Evolutionary conservation across 768 basidiomycete genomes (phyloP).

Genomic region (Ephemerocybe angulata): DNA sequence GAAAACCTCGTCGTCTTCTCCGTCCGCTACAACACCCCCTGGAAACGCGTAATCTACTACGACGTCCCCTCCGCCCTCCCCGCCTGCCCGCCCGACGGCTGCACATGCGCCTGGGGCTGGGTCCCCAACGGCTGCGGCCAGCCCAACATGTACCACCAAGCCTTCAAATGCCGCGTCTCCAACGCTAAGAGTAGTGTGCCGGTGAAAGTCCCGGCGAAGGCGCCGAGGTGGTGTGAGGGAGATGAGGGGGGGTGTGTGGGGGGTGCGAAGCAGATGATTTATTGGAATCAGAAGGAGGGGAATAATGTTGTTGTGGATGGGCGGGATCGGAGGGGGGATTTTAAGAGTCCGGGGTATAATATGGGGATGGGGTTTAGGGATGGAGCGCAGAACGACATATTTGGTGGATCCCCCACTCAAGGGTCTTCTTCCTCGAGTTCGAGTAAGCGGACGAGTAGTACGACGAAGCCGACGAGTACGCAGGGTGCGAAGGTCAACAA

Average conservation of each 20-base stretch:
- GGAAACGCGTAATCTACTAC: constrained; percentile 45
- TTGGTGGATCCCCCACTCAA: not conserved
- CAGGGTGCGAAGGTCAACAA: not conserved
- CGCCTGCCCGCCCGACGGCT: not conserved
- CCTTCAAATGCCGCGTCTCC: constrained; percentile 49
- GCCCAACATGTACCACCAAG: constrained; percentile 49
- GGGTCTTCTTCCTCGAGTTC: not conserved
- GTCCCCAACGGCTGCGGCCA: constrained; percentile 50
- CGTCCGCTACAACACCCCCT: constrained; percentile 50
- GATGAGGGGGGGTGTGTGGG: constrained; percentile 38
- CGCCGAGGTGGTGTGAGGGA: constrained; percentile 52
- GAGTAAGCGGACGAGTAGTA: no score
- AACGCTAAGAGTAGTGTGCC: constrained; percentile 36
- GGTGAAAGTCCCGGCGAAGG: constrained; percentile 35
- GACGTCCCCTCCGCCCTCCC: constrained; percentile 33
- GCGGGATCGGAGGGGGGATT: constrained; percentile 31
- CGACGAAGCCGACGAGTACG: not conserved
- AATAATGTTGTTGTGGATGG: constrained; percentile 47
- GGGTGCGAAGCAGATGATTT: constrained; percentile 55
- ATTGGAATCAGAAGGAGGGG: constrained; percentile 48
- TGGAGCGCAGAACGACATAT: constrained; percentile 29
- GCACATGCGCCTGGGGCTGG: constrained; percentile 47
- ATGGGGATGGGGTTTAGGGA: constrained; percentile 44
- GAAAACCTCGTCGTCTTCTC: constrained; percentile 51
- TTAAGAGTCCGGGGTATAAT: constrained; percentile 50